Base-by-base conservation (phyloP, 768 basidiomycete species). In the Hydnomerulius pinastri region DNA sequence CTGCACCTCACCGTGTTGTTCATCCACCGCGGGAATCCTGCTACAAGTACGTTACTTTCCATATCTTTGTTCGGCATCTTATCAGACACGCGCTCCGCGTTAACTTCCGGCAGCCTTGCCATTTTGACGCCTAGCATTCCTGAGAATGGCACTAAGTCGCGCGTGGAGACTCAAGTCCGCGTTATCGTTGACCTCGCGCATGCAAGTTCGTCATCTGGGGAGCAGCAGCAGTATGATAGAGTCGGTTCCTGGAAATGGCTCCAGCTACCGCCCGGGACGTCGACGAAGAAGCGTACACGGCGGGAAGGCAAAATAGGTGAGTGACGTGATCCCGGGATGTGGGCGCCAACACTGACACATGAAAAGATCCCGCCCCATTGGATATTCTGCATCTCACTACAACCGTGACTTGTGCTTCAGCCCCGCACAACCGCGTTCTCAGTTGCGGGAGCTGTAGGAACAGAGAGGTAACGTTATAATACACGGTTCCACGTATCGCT, bases 101-200 rank as follows among this genome's bases (percentile, higher is more conserved):
- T 38, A 30, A 30, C 33, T 33, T 50, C 63, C 20, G 6, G 32
- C 58, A 92, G 91, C 60, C 78, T 93, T 48, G 79, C 89, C 21
- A 87, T 96, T 50, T 76, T 91, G 65, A 83, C 92, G 36, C 89
- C 91, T 18, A 91, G 84, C 61, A 83, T 96, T 46, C 92, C 93
- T 5, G 81, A 83, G 58, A 72, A 75, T 37, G 93, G 92, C 21
- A 86, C 92, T 12, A 95, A 96, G 70, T 92, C 90, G 40, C 82
- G 93, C 28, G 93, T 96, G n/a, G 93, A 96, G 68, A 96, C 93
- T 3, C 93, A 96, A 74, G 85, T 96, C 42, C 85, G 92, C 63
- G 81, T 95, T 33, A 82, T 86, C 3, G 75, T 96, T 32, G 88
- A 92, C 62, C 75, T 92, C 42, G 87, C 87, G 4, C 82, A 87